phyloP scores from a whole-genome alignment of 768 basidiomycete genomes.

The Cantharellus anzutake region DNA sequence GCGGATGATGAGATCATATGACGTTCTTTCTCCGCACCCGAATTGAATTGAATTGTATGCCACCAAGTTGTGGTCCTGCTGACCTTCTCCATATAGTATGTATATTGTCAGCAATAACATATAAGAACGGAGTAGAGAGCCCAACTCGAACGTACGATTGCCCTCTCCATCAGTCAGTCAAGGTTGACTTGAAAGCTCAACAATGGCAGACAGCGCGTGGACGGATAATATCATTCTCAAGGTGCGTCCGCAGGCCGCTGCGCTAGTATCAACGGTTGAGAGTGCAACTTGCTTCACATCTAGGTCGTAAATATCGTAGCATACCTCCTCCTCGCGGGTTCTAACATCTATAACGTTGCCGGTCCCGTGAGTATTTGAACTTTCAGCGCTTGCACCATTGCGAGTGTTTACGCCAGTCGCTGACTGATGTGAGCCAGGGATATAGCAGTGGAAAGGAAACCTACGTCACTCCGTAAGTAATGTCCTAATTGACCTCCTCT shows the following conservation, averaged over 20 bases:
- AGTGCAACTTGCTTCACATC: too few species aligned
- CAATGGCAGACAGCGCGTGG: constrained; percentile 26
- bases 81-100: too few species aligned
- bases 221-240: constrained; percentile 71
- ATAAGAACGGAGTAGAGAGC: too few species aligned
- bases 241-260: constrained; percentile 15
- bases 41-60: neutral
- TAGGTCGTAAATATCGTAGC: constrained; percentile 54
- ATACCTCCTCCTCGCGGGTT: constrained; percentile 54
- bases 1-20: neutral
- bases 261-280: too few species aligned
- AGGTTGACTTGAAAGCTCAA: neutral
- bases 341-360: constrained; percentile 74
- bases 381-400: neutral
- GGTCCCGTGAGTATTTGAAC: constrained; percentile 23
- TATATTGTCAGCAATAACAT: too few species aligned
- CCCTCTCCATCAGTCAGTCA: too few species aligned
- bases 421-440: neutral
- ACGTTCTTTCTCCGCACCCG: neutral
- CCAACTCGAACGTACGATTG: too few species aligned
- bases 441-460: constrained; percentile 54
- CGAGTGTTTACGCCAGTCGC: neutral
- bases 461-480: constrained; percentile 54
- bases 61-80: too few species aligned
- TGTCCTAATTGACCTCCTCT: neutral